Percentiles rank a stretch among this genome's conserved stretches.
phyloP scores from a whole-genome alignment of 768 basidiomycete species.

The Macrolepiota fuliginosa region DNA sequence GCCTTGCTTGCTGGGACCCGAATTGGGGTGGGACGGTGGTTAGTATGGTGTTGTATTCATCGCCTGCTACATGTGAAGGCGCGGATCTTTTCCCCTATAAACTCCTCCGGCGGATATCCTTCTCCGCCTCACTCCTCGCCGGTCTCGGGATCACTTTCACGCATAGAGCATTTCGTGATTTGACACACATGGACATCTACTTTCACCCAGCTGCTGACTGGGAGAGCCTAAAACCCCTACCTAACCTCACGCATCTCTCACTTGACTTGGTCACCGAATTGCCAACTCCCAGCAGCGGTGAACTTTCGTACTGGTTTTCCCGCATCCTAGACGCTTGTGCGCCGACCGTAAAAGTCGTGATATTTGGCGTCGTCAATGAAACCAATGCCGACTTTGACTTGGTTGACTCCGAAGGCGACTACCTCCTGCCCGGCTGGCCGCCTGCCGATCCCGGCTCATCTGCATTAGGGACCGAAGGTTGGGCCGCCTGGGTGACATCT shows the following conservation, averaged over 20 bases:
- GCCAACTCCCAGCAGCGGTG: not conserved
- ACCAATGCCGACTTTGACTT: slow-evolving; percentile 7
- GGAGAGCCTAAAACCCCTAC: slow-evolving; percentile 3
- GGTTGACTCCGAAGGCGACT: slow-evolving; percentile 3
- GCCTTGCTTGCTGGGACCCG: slow-evolving; percentile 9
- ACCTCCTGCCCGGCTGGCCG: slow-evolving; percentile 8
- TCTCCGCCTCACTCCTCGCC: slow-evolving; percentile 4
- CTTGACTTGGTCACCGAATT: slow-evolving; percentile 4
- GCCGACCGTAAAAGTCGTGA: not conserved
- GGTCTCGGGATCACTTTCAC: not conserved
- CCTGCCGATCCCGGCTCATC: not conserved
- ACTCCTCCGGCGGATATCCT: slow-evolving; percentile 7
- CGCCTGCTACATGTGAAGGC: not conserved
- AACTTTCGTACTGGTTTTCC: not conserved
- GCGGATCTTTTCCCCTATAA: slow-evolving; percentile 2
- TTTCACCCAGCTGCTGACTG: not conserved
- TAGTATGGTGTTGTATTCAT: not conserved
- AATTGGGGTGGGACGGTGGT: slow-evolving; percentile 3
- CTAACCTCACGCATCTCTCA: slow-evolving; percentile 3
- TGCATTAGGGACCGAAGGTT: not conserved
- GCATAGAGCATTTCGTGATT: slow-evolving; percentile 9
- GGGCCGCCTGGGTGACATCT: not conserved
- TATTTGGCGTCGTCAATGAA: not conserved
- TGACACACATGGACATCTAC: slow-evolving; percentile 8
- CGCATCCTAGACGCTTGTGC: slow-evolving; percentile 3